A percentile compares a stretch with the other conserved stretches of the same genome.
These are phyloP conservation scores for Syzygium oleosum DNA, from an alignment of 345 rosid genomes.

Conservation along the genomic window DNA sequence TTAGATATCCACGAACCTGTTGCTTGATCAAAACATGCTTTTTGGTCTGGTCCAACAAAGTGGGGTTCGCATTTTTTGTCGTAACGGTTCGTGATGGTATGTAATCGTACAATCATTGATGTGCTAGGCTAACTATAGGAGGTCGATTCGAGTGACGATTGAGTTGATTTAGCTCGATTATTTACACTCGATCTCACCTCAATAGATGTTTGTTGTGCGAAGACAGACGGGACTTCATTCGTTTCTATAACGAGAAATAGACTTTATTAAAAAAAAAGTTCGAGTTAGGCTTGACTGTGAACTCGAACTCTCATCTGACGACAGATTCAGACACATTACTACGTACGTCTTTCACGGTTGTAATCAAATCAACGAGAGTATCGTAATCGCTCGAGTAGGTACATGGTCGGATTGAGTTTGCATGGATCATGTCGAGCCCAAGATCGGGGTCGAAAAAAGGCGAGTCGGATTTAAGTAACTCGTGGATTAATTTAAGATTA, in stretches of 20 bases:
- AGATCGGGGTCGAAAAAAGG: neutral
- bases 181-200: neutral
- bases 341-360: neutral
- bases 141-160: too few relatives aligned
- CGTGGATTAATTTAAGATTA: neutral
- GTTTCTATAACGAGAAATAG: neutral
- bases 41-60: neutral
- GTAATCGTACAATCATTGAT: too few relatives aligned
- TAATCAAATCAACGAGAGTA: neutral
- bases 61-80: neutral
- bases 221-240: neutral
- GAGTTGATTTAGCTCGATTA: neutral
- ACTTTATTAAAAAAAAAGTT: fast-evolving
- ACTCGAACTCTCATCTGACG: neutral
- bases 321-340: neutral
- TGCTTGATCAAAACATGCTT: neutral
- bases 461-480: neutral
- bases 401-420: neutral
- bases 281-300: neutral
- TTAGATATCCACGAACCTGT: neutral
- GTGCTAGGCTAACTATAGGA: too few relatives aligned
- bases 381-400: neutral
- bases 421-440: neutral
- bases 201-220: neutral
- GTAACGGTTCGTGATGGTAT: neutral